Conservation (phyloP, 768 basidiomycete genomes). For the Tulasnella sp. region DNA sequence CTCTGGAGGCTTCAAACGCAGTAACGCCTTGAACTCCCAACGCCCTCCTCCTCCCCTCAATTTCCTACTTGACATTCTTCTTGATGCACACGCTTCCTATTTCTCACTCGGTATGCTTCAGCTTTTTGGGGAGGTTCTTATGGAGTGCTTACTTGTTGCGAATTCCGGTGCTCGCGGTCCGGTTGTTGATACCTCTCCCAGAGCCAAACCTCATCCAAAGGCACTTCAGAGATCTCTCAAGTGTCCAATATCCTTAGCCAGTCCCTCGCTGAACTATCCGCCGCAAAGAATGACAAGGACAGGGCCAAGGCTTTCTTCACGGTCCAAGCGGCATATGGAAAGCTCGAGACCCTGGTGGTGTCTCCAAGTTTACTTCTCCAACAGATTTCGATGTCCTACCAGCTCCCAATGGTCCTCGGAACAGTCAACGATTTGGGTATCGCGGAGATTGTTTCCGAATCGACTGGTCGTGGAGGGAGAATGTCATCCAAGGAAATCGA, state of each 20-base stretch:
- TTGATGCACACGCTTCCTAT: neutral
- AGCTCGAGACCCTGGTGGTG: neutral
- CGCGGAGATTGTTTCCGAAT: neutral
- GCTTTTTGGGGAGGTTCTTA: neutral
- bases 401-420: slow-evolving; percentile 6
- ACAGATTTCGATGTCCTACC: neutral
- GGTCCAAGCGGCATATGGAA: slow-evolving; percentile 1
- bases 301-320: slow-evolving; percentile 1
- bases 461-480: neutral
- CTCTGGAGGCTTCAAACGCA: too few relatives aligned
- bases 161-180: neutral
- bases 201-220: neutral
- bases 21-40: too few relatives aligned
- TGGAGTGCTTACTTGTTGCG: neutral
- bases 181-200: neutral
- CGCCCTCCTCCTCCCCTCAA: neutral
- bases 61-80: neutral
- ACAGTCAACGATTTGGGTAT: neutral
- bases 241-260: neutral
- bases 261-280: neutral
- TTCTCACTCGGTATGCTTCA: neutral
- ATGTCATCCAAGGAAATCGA: slow-evolving; percentile 7
- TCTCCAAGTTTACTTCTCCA: neutral
- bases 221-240: neutral
- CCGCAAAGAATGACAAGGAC: neutral